Base-by-base conservation (phyloP, 208 protist genomes). In the Acanthamoeba royreba region DNA sequence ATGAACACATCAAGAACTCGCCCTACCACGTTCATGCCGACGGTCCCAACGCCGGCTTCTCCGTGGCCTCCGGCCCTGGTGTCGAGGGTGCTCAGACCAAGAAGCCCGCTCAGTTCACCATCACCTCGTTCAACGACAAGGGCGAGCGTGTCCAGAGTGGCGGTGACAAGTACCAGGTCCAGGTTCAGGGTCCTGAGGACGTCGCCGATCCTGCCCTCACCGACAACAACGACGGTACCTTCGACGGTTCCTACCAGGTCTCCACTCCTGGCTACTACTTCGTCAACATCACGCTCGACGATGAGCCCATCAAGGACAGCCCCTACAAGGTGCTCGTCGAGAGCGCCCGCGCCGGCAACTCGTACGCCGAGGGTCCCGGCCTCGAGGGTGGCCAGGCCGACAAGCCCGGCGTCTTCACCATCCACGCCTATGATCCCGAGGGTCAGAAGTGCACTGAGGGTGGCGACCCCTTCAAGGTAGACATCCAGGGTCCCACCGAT, bases 171-270 rank as follows among this genome's bases (percentile, higher is more conserved):
- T 89, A 53, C 91, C 66, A 89, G 91, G 91, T 89, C 40, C 91
- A 93, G 52, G 91, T 89, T 53, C 72, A 86, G 43, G 91, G 72
- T 28, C 74, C 92, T 45, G 19, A 52, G 45, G 95, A 81, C 46
- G 61, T 96, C 11, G 93, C 96, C 63, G 92, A 90, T 45, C 92
- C 86, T n/a, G 72, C 7, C 13, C 47, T 96, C 11, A 61, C 72
- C 35, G 96, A 96, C 94, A 96, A 96, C 63, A 66, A 81, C 17
- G 93, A 97, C 45, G 96, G 96, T 63, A 96, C 88, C 49, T 96
- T 95, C 38, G 93, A 95, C 43, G 94, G 88, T 33, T 42, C 22
- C 43, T 97, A 97, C 86, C 53, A 47, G n/a, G 79, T 94, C 13
- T 94, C n/a, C 22, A 43, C 87, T 0, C 88, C 93, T 69, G 95